A percentile compares a stretch with the other conserved stretches of the same genome.
Evolutionary conservation across 169 alveolate genomes (phyloP).

Genomic region (Theileria parva): DNA sequence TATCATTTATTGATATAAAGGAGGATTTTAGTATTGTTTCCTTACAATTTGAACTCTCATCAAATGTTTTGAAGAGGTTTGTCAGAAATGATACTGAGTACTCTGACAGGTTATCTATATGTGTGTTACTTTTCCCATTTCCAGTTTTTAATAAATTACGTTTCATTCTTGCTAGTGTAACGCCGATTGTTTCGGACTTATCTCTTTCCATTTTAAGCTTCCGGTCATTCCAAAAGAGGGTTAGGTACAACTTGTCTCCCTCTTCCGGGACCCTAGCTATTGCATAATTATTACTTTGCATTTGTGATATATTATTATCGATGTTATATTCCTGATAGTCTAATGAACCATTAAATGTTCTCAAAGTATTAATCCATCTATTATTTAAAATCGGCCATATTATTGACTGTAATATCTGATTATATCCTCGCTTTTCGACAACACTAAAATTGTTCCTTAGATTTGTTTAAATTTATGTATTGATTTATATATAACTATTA

Average conservation of each 20-base stretch:
- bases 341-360: background rate
- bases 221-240: constrained; percentile 30
- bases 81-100: constrained; percentile 37
- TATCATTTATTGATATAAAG: constrained; percentile 49
- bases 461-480: background rate
- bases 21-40: constrained; percentile 29
- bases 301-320: background rate
- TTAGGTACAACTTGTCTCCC: constrained; percentile 27
- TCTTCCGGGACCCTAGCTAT: constrained; percentile 27
- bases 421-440: background rate
- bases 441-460: background rate
- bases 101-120: background rate
- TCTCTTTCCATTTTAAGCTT: constrained; percentile 45
- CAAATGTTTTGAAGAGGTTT: constrained; percentile 42
- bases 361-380: background rate
- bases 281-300: constrained; percentile 35
- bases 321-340: background rate
- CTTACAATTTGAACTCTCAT: constrained; percentile 14
- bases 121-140: background rate
- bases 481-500: background rate
- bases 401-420: background rate
- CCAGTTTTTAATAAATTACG: constrained; percentile 29
- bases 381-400: background rate
- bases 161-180: constrained; percentile 44
- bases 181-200: constrained; percentile 25